Base-by-base conservation (phyloP, 208 protist species). In the Herpetomonas samuelpessoai region DNA sequence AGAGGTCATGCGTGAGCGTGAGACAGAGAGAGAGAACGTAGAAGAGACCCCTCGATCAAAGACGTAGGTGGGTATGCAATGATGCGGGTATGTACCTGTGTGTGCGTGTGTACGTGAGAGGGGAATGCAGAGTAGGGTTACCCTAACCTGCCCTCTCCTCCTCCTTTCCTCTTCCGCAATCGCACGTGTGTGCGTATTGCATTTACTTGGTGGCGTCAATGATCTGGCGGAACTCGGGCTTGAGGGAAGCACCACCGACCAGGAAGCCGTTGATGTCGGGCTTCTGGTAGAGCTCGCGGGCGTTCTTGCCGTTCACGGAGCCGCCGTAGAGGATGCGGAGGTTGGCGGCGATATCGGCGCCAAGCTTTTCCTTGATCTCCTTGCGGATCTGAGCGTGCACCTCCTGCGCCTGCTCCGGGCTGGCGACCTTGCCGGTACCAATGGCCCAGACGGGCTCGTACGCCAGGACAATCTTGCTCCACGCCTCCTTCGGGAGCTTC, bases 391-490 rank as follows among this genome's bases (percentile, higher is more conserved):
- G 57, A 1, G 52, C 68, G 78, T 98, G 96, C 29, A 93, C 89
- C 60, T 96, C 88, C 82, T 98, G 89, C 57, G 97, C 98, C 81
- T 99, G 95, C 62, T 97, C 76, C 10, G 98, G 97, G 2, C 97
- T 92, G 30, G 98, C 98, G 46, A 95, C 93, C 53, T 97, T 91
- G 54, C 98, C 98, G 59, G 98, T 99, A 47, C 98, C 98, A 70
- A 99, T 99, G 47, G 98, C 98, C 97, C 97, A 99, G 12, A 99
- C 98, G 28, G 98, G 98, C 83, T 99, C 98, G 76, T 99, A 99
- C n/a, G 98, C 98, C 56, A 99, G 66, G 24, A 99, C 97, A 29
- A 99, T 71, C 16, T 89, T 81, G 0, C 44, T 25, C 97, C 98
- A 99, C 41, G 84, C 81, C 27, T 82, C 71, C 59, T 88, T 83